A percentile compares a stretch with the other conserved stretches of the same genome.
These are phyloP conservation scores for Styphnolobium japonicum DNA, from an alignment of 306 rosid genomes.

Conservation along the genomic window DNA sequence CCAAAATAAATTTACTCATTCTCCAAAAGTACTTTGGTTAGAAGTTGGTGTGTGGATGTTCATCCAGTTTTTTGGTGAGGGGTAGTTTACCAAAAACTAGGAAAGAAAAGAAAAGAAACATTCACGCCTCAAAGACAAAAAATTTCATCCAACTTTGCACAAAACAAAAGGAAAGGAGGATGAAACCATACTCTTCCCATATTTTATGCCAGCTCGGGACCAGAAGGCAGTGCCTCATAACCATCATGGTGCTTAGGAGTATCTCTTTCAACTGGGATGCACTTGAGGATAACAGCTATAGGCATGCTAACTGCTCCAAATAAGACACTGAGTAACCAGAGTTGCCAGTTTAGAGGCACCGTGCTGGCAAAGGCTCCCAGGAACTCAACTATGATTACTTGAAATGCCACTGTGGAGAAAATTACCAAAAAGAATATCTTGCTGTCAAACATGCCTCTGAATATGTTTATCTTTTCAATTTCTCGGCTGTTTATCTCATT, in stretches of 20 bases:
- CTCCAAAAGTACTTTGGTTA: background rate
- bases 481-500: constrained; percentile 93
- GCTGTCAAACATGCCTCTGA: constrained; percentile 74
- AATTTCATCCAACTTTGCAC: background rate
- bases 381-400: constrained; percentile 68
- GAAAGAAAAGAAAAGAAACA: background rate
- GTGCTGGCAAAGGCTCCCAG: constrained; percentile 83
- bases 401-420: constrained; percentile 63
- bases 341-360: constrained; percentile 79
- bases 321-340: constrained; percentile 67
- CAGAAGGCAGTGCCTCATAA: constrained; percentile 61
- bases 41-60: background rate
- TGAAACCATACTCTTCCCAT: background rate
- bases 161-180: background rate
- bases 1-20: too few relatives aligned
- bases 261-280: constrained; percentile 64
- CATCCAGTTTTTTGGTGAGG: background rate
- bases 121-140: background rate
- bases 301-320: constrained; percentile 78
- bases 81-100: background rate
- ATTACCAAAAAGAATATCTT: constrained; percentile 70
- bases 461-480: constrained; percentile 79
- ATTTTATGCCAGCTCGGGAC: constrained; percentile 54
- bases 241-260: constrained; percentile 60
- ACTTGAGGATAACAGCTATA: constrained; percentile 60